Percentiles rank a stretch among this genome's conserved stretches.
Evolutionary conservation across 345 rosid species (phyloP).

Genomic region (Linum trigynum): DNA sequence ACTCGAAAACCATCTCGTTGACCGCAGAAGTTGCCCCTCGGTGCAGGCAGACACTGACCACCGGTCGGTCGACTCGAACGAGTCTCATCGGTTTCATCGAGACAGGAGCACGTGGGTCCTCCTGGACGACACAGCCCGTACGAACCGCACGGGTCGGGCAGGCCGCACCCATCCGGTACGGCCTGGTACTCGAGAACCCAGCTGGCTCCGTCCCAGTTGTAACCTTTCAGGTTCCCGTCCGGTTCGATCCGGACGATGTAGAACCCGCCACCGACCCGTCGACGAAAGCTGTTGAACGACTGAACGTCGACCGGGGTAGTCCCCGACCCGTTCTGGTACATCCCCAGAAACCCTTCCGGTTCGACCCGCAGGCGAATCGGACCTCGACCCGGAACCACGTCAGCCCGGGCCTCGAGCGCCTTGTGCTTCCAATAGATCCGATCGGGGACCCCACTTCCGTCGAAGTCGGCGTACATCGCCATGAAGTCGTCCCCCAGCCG

Average conservation of each 20-base stretch:
- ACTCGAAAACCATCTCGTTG: conserved; percentile 20
- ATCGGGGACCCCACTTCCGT: conserved; percentile 13
- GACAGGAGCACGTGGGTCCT: conserved; percentile 61
- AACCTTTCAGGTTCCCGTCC: conserved; percentile 75
- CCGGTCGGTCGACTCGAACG: background rate
- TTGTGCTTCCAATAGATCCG: conserved; percentile 70
- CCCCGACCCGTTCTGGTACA: conserved; percentile 39
- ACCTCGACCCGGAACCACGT: conserved; percentile 42
- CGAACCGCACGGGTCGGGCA: conserved; percentile 62
- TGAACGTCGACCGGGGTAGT: conserved; percentile 54
- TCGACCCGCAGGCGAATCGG: conserved; percentile 47
- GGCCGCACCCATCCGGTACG: conserved; percentile 46
- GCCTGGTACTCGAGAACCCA: conserved; percentile 69
- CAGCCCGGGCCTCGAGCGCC: conserved; percentile 65
- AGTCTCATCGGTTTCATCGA: conserved; percentile 41
- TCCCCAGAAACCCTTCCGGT: conserved; percentile 57
- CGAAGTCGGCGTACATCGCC: conserved; percentile 60
- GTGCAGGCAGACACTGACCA: conserved; percentile 27
- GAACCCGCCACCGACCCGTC: conserved; percentile 29
- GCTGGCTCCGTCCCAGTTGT: conserved; percentile 49
- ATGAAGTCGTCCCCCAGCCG: conserved; percentile 49
- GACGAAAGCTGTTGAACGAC: conserved; percentile 51
- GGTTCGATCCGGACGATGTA: conserved; percentile 52
- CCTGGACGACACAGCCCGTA: conserved; percentile 56
- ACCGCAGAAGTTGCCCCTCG: conserved; percentile 35